Evolutionary conservation across 768 basidiomycete genomes (phyloP).

Genomic region (Termitomyces sp.): DNA sequence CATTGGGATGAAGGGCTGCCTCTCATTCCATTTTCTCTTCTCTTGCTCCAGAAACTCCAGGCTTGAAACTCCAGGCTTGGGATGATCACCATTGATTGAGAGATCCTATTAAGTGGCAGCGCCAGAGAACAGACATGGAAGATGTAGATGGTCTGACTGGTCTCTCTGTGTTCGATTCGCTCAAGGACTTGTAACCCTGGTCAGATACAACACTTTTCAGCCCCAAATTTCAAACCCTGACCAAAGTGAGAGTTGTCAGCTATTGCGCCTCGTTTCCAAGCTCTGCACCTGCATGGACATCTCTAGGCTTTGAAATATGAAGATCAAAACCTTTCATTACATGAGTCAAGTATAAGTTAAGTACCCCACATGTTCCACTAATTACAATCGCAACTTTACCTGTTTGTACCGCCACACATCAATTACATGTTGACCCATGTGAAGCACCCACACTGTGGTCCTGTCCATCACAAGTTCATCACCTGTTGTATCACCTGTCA

Average conservation of each 20-base stretch:
- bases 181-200: slow-evolving; percentile 7
- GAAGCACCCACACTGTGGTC: no score
- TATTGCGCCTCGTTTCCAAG: slow-evolving; percentile 11
- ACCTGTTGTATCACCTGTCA: no score
- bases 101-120: slow-evolving; percentile 11
- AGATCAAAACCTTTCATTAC: no score
- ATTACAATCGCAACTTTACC: no score
- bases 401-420: no score
- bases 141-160: no score
- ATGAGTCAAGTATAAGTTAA: no score
- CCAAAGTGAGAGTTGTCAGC: slow-evolving; percentile 8
- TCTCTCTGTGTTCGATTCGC: not conserved
- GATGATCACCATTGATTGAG: slow-evolving; percentile 14
- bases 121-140: no score
- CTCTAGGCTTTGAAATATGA: slow-evolving; percentile 10
- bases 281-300: slow-evolving; percentile 5
- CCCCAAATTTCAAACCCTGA: no score
- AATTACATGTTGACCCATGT: not conserved
- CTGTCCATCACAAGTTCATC: no score
- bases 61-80: slow-evolving; percentile 19
- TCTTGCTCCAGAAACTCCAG: slow-evolving; percentile 19
- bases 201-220: no score
- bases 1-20: slow-evolving; percentile 21
- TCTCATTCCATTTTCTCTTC: slow-evolving; percentile 15
- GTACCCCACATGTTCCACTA: no score